Base-by-base conservation (phyloP, 768 basidiomycete genomes). In the Floccularia luteovirens region DNA sequence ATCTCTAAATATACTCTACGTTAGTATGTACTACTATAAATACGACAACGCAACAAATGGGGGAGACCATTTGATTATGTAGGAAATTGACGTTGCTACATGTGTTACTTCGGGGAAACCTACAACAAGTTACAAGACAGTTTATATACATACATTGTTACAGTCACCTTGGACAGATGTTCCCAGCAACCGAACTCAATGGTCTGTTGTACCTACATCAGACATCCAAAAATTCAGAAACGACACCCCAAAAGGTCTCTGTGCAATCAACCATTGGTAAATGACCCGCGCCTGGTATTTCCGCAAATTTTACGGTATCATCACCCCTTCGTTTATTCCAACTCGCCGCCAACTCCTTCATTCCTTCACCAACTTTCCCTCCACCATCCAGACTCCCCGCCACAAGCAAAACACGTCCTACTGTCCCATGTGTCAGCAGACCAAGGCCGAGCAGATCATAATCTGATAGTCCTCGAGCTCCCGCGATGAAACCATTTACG, bases 191-290 rank as follows among this genome's bases (percentile, higher is more conserved):
- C n/a, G n/a, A n/a, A n/a, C n/a, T n/a, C n/a, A n/a, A n/a, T n/a
- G n/a, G n/a, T n/a, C n/a, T n/a, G n/a, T n/a, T n/a, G n/a, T n/a
- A n/a, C n/a, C n/a, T n/a, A n/a, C n/a, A n/a, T n/a, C n/a, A n/a
- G n/a, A n/a, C n/a, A 34, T 7, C 16, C 16, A 34, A 34, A 34
- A 34, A 41, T 23, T 11, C 8, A 4, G 43, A 49, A n/a, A 71
- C 48, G 24, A 54, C 51, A 10, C 56, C 51, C 52, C 60, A 66
- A 42, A 67, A 75, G 16, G 41, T 41, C 45, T 66, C 62, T 2
- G 71, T 67, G 37, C 61, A 59, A 48, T 76, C 74, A 4, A 75
- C 55, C 72, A 76, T 74, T 0, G 74, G 74, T 5, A 76, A 48
- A 57, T 76, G 72, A 0, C 73, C 73, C 0, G 69, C 56, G 5